Conservation (phyloP, 495 filamentous ascomycete genomes). For the Neurospora sp. region DNA sequence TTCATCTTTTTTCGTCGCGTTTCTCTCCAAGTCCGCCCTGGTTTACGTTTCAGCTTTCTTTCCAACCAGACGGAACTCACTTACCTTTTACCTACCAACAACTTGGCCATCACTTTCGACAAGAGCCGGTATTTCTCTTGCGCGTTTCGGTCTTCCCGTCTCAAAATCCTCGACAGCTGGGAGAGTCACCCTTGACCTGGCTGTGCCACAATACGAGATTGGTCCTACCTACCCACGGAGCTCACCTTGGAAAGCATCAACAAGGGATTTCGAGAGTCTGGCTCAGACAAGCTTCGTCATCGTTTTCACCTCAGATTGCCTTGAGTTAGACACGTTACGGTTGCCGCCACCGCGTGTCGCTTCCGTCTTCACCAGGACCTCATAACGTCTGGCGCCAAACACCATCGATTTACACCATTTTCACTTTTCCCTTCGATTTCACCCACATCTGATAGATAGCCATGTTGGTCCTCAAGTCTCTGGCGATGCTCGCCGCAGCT, state of each 20-base stretch:
- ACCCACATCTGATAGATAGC: not conserved
- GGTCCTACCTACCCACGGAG: constrained; percentile 7
- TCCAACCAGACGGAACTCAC: not conserved
- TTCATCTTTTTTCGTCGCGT: not conserved
- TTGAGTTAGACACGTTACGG: not conserved
- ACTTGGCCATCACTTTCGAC: not conserved
- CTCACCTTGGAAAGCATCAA: constrained; percentile 1
- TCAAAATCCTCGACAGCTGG: not conserved
- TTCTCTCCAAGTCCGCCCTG: not conserved
- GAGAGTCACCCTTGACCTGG: not conserved
- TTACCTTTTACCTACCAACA: not conserved
- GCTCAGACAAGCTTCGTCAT: not conserved
- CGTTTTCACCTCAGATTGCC: not conserved
- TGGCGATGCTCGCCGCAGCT: constrained; percentile 15
- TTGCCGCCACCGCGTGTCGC: not conserved
- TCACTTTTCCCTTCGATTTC: not conserved
- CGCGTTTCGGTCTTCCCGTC: not conserved
- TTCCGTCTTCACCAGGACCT: not conserved
- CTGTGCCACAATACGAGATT: constrained; percentile 14
- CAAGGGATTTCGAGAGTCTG: not conserved
- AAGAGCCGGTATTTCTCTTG: not conserved
- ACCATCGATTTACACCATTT: not conserved
- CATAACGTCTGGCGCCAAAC: not conserved
- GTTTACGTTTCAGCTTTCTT: not conserved
- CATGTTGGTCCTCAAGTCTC: constrained; percentile 13